Conservation (phyloP, 1,139 yeast genomes). For the Saccharomyces pastorianus region DNA sequence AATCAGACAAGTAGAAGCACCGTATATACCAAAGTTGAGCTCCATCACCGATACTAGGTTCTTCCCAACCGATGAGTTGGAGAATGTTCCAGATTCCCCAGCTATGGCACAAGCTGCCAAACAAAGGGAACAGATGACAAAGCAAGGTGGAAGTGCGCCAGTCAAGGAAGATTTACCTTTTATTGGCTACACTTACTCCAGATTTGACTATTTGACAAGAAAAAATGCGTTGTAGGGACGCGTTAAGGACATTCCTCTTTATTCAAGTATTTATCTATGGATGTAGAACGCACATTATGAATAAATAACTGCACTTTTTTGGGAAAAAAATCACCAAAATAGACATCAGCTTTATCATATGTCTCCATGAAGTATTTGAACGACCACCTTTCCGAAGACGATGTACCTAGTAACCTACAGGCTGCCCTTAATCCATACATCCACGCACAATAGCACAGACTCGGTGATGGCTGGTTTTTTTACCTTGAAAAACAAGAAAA, state of each 20-base stretch:
- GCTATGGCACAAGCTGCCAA: slow-evolving; percentile 66
- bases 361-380: not conserved
- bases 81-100: slow-evolving; percentile 92
- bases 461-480: not conserved
- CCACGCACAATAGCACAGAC: not conserved
- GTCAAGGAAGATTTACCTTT: slow-evolving; percentile 83
- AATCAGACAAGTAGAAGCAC: slow-evolving; percentile 88
- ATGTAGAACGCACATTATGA: not conserved
- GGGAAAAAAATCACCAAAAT: not conserved
- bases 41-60: slow-evolving; percentile 93
- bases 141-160: slow-evolving; percentile 30
- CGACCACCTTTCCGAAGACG: not conserved
- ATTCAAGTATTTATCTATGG: slow-evolving; percentile 1
- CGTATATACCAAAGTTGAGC: slow-evolving; percentile 76
- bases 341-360: not conserved
- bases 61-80: slow-evolving; percentile 96
- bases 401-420: not conserved
- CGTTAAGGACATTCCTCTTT: not conserved
- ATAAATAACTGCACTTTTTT: not conserved
- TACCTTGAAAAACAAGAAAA: not conserved
- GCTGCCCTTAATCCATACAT: not conserved
- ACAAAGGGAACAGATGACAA: slow-evolving; percentile 38
- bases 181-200: slow-evolving; percentile 90
- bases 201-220: slow-evolving; percentile 85
- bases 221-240: slow-evolving; percentile 62